phyloP scores from a whole-genome alignment of 2,329 filamentous ascomycete species.

The Botrytis cinerea region DNA sequence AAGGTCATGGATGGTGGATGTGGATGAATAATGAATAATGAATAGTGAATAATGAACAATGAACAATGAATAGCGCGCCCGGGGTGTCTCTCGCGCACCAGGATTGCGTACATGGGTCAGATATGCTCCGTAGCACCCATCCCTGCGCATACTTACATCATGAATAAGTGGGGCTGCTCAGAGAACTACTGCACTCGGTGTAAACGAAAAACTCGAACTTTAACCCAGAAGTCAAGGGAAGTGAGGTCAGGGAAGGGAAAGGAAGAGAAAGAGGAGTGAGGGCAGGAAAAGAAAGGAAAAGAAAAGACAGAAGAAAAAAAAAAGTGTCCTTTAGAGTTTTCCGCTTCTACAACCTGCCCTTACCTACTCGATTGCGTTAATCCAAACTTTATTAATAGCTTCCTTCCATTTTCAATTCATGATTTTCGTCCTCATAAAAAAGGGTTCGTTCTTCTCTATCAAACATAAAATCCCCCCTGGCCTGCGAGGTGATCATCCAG shows the following conservation, averaged over 20 bases:
- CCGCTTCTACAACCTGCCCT: not conserved
- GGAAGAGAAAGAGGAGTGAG: not conserved
- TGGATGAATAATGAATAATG: not conserved
- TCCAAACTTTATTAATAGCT: not conserved
- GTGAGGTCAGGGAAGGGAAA: not conserved
- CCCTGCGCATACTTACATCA: not conserved
- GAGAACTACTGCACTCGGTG: not conserved
- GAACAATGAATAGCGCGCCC: not conserved
- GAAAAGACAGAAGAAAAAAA: not conserved
- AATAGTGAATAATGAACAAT: not conserved
- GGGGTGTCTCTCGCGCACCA: not conserved
- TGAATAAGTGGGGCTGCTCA: not conserved
- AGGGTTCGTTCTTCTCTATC: not conserved
- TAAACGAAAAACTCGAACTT: not conserved
- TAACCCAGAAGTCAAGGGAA: not conserved
- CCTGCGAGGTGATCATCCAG: slow-evolving; percentile 33
- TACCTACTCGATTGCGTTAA: not conserved
- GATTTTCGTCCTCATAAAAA: not conserved
- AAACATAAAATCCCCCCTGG: slow-evolving; percentile 21
- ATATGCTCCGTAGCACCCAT: not conserved
- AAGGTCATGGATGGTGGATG: too few relatives aligned
- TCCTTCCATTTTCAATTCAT: not conserved
- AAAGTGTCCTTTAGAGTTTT: not conserved
- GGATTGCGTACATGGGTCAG: not conserved
- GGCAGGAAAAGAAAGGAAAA: not conserved